Percentiles rank a stretch among this genome's conserved stretches.
Evolutionary conservation across 176 grass and related monocot genomes (phyloP).

Genomic region (Oryza glaberrima): DNA sequence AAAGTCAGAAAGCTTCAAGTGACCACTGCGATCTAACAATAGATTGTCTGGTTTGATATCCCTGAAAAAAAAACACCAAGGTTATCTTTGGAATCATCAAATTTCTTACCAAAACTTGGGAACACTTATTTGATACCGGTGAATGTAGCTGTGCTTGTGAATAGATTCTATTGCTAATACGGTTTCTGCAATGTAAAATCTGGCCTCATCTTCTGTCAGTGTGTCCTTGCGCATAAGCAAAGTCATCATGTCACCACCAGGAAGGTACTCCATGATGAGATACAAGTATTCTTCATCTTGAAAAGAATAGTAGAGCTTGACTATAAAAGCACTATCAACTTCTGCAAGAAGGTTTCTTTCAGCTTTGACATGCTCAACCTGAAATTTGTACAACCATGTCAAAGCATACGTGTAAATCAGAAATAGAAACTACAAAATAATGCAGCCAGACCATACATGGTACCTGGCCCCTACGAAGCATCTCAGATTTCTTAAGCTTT

Average conservation of each 20-base stretch:
- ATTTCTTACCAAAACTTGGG: slow-evolving; percentile 8
- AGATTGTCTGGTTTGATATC: slow-evolving; percentile 99
- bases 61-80: slow-evolving; percentile 56
- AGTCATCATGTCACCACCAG: slow-evolving; percentile 99
- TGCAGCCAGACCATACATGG: slow-evolving; percentile 34
- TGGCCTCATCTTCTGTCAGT: slow-evolving; percentile 87
- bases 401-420: slow-evolving; percentile 25
- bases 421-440: slow-evolving; percentile 43
- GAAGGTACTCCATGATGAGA: slow-evolving; percentile 99
- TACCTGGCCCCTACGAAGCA: slow-evolving; percentile 99
- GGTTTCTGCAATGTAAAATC: slow-evolving; percentile 97
- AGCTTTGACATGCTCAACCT: slow-evolving; percentile 99
- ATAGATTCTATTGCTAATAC: slow-evolving; percentile 96
- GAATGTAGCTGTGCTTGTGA: slow-evolving; percentile 97
- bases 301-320: slow-evolving; percentile 96
- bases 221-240: slow-evolving; percentile 98
- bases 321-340: slow-evolving; percentile 95
- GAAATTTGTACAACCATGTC: slow-evolving; percentile 35
- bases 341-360: slow-evolving; percentile 99
- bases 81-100: slow-evolving; percentile 23
- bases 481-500: slow-evolving; percentile 99
- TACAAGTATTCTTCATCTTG: slow-evolving; percentile 97
- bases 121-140: slow-evolving; percentile 59
- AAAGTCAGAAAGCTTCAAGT: slow-evolving; percentile 98
- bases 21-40: slow-evolving; percentile 81